Evolutionary conservation across 2,329 filamentous ascomycete species (phyloP).

Genomic region (Coniochaeta prunicola): DNA sequence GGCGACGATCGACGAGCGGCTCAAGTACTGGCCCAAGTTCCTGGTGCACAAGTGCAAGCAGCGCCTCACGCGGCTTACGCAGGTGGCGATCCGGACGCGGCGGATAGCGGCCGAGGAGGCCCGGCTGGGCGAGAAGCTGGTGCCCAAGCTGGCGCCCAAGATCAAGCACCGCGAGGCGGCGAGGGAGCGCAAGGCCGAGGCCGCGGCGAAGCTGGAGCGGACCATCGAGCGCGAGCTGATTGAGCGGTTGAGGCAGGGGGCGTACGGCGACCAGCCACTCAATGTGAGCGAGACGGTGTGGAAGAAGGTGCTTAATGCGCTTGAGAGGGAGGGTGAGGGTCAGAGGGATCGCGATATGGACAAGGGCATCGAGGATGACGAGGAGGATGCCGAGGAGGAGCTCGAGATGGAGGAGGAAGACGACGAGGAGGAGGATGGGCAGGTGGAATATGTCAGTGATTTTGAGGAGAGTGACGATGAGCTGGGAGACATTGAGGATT

Average conservation of each 20-base stretch:
- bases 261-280: slow-evolving; percentile 88
- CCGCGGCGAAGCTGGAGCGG: slow-evolving; percentile 86
- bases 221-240: slow-evolving; percentile 94
- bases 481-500: slow-evolving; percentile 78
- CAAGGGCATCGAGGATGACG: slow-evolving; percentile 74
- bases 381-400: slow-evolving; percentile 60
- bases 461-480: slow-evolving; percentile 79
- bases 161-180: slow-evolving; percentile 69
- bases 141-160: slow-evolving; percentile 88
- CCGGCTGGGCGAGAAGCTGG: slow-evolving; percentile 77
- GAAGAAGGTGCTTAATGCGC: slow-evolving; percentile 89
- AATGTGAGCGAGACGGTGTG: slow-evolving; percentile 94
- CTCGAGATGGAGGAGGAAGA: slow-evolving; percentile 57
- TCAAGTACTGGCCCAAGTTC: slow-evolving; percentile 95
- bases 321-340: slow-evolving; percentile 83
- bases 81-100: slow-evolving; percentile 77
- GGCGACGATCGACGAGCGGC: slow-evolving; percentile 73
- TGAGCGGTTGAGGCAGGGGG: slow-evolving; percentile 81
- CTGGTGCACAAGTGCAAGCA: slow-evolving; percentile 86
- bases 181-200: slow-evolving; percentile 61
- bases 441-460: slow-evolving; percentile 91
- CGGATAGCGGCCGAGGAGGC: slow-evolving; percentile 84
- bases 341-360: slow-evolving; percentile 81
- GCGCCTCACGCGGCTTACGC: slow-evolving; percentile 81
- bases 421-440: slow-evolving; percentile 65